Conservation (phyloP, 1,284 basidiomycete genomes). For the Puccinia coronata region DNA sequence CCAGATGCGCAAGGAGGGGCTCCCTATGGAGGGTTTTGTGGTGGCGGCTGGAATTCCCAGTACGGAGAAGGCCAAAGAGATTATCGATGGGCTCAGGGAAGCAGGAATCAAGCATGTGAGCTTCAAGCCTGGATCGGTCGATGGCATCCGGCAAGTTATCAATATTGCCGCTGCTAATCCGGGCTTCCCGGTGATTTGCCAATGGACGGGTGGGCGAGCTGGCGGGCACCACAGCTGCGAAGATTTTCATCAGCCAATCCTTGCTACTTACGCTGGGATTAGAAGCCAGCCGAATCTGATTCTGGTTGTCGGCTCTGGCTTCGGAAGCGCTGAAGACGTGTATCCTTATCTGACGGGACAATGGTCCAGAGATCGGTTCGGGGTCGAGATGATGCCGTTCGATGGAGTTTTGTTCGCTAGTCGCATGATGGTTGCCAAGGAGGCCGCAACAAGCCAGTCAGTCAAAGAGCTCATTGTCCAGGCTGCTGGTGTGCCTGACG, state of each 20-base stretch:
- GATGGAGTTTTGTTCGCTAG: constrained; percentile 95
- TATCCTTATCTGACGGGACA: constrained; percentile 97
- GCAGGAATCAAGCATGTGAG: constrained; percentile 91
- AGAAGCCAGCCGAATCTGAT: constrained; percentile 84
- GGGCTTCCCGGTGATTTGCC: constrained; percentile 95
- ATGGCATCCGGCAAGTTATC: constrained; percentile 94
- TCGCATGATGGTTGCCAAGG: constrained; percentile 97
- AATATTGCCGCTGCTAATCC: constrained; percentile 93
- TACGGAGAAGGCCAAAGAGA: constrained; percentile 89
- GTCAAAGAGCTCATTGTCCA: constrained; percentile 97
- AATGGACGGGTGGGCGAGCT: constrained; percentile 99
- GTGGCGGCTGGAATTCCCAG: constrained; percentile 93
- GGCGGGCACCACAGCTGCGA: constrained; percentile 98
- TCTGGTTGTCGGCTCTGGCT: constrained; percentile 93
- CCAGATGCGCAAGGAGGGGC: constrained; percentile 90
- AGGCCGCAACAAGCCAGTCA: constrained; percentile 87
- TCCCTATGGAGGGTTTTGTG: constrained; percentile 96
- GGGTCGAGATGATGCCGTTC: constrained; percentile 95
- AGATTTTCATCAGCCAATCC: constrained; percentile 95
- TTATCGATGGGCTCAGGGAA: constrained; percentile 73
- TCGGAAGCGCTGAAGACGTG: constrained; percentile 89
- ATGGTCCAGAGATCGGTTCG: constrained; percentile 81
- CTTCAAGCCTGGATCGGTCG: constrained; percentile 96
- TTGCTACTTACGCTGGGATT: constrained; percentile 85
- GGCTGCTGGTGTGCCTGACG: constrained; percentile 87